Base-by-base conservation (phyloP, 2,329 filamentous ascomycete species). In the Penicillium sp. region DNA sequence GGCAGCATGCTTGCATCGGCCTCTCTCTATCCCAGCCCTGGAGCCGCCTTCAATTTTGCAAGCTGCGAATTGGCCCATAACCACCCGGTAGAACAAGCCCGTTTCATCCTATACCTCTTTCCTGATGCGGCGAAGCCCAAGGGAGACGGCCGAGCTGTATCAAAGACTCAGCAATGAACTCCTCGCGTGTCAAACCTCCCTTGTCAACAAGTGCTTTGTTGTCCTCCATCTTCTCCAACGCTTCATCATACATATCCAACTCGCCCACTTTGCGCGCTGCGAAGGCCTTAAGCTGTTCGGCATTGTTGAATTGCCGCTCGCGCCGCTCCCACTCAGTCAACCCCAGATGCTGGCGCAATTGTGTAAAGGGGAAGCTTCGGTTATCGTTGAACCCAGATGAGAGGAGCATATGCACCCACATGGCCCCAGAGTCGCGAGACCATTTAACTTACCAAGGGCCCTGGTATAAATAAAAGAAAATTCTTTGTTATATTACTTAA, bases 321-420 rank as follows among this genome's bases (percentile, higher is more conserved):
- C 62, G 63, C 47, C 53, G 69, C 17, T 55, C 59, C 70, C 68
- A 73, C 58, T 71, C 63, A 35, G 48, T 53, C 60, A 26, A 3
- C 5, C 67, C 66, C 7, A 70, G 17, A 64, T 71, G 60, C 52
- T 13, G 62, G 17, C 67, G 67, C 13, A 75, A 61, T 51, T 74
- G 64, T 7, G 63, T 70, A 62, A 75, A 75, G 41, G 73, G 71
- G 67, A 76, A 76, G 56, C 64, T 73, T 19, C 57, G 51, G 44
- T 69, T 58, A 60, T 75, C 69, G 44, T 73, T 75, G 31, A 77
- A 76, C 47, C 73, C 73, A 58, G 64, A 68, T 44, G 64, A 71
- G 19, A 77, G 67, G 7, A 76, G 67, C 68, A 77, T 76, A 63
- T 77, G 71, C 38, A 76, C 54, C 75, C 73, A 76, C 71, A 78